A percentile compares a stretch with the other conserved stretches of the same genome.
phyloP scores from a whole-genome alignment of 148 eudicot genomes.

The Simmondsia chinensis region DNA sequence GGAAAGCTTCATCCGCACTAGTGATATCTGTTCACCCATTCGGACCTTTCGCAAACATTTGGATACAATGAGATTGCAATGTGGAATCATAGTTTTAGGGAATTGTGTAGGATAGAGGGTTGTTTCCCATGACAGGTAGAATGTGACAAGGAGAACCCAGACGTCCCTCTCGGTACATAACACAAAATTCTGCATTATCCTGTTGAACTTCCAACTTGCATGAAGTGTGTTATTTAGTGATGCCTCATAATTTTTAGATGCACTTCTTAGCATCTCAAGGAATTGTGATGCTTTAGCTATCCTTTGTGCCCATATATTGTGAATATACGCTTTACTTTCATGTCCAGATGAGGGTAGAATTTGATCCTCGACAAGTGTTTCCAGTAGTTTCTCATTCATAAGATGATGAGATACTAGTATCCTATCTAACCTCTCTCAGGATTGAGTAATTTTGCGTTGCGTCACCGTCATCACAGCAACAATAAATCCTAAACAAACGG shows the following conservation, averaged over 20 bases:
- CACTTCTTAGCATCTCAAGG: constrained; percentile 70
- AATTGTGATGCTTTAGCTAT: constrained; percentile 45
- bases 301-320: constrained; percentile 41
- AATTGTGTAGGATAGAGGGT: constrained; percentile 72
- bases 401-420: constrained; percentile 63
- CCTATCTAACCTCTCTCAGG: constrained; percentile 65
- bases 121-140: constrained; percentile 70
- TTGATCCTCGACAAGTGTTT: constrained; percentile 56
- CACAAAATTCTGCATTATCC: constrained; percentile 82
- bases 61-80: constrained; percentile 51
- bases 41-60: constrained; percentile 56
- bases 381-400: constrained; percentile 35
- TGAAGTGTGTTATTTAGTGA: constrained; percentile 20
- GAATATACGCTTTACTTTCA: constrained; percentile 28
- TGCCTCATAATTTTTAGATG: constrained; percentile 32
- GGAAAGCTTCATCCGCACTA: constrained; percentile 89
- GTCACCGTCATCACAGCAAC: constrained; percentile 40
- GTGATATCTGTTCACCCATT: constrained; percentile 72
- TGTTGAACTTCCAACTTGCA: constrained; percentile 86
- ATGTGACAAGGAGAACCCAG: constrained; percentile 82
- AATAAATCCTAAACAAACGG: constrained; percentile 3
- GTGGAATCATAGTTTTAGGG: constrained; percentile 66
- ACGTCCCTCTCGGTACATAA: constrained; percentile 95
- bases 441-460: constrained; percentile 36
- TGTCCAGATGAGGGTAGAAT: constrained; percentile 32